Evolutionary conservation across 768 basidiomycete species (phyloP), one percentile per base, ranked within the genome.

Genomic region (Hygrocybe coccinea): DNA sequence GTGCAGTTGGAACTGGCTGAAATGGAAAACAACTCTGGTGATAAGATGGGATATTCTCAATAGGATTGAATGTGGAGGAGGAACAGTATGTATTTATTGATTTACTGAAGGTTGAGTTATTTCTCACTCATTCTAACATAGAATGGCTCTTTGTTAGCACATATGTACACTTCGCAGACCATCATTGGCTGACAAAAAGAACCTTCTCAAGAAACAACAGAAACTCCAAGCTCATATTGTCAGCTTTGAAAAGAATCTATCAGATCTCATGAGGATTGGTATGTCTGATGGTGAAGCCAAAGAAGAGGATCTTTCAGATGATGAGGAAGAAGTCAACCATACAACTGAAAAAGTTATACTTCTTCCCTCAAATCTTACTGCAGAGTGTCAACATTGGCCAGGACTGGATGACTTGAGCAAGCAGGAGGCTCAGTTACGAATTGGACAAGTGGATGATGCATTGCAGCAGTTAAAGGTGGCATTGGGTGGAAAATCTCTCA

Each of bases 381-480:
- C 22, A 21, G 62, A 19, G 43, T 29, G 34, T 51, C 57, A 2
- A 48, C 33, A 0, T 33, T 52, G 12, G 59, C 62, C 62, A 56
- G 52, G 7, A 22, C 53, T n/a, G n/a, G n/a, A n/a, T n/a, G n/a
- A n/a, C n/a, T n/a, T n/a, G n/a, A n/a, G n/a, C n/a, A n/a, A n/a
- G n/a, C n/a, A n/a, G n/a, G n/a, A n/a, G n/a, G n/a, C n/a, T n/a
- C n/a, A n/a, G n/a, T n/a, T n/a, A n/a, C n/a, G n/a, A n/a, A n/a
- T n/a, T n/a, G n/a, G n/a, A n/a, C n/a, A n/a, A n/a, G n/a, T n/a
- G n/a, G n/a, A n/a, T n/a, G n/a, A n/a, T n/a, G n/a, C n/a, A n/a
- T n/a, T n/a, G n/a, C n/a, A n/a, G n/a, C n/a, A 48, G 59, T 49
- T 21, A 34, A n/a, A 34, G 61, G 14, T 55, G 56, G 15, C 29